These are phyloP conservation scores for Dactylellina haptotyla DNA, from an alignment of 2,329 filamentous ascomycete genomes.

Conservation along the genomic window DNA sequence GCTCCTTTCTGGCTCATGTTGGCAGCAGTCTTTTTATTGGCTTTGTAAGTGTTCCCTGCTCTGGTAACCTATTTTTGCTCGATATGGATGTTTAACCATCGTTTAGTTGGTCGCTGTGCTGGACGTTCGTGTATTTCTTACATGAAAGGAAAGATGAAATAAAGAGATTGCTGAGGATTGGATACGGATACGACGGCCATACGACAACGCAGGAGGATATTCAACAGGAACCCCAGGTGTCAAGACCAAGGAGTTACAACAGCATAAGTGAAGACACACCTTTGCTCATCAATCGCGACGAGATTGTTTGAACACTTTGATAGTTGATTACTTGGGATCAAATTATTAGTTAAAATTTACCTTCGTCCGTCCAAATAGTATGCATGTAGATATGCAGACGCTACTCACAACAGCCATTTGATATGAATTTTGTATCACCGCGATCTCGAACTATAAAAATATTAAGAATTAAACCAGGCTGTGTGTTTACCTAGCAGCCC, in stretches of 20 bases:
- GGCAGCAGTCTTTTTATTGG: neutral
- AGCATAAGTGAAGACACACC: conserved; percentile 27
- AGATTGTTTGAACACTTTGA: too few species aligned
- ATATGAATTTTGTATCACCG: too few species aligned
- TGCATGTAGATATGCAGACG: too few species aligned
- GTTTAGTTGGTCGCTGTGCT: conserved; percentile 25
- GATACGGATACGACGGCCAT: neutral
- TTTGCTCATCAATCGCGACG: conserved; percentile 37
- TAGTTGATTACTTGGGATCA: too few species aligned
- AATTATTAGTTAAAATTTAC: too few species aligned
- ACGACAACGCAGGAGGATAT: neutral
- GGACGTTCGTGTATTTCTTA: conserved; percentile 35
- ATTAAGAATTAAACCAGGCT: too few species aligned
- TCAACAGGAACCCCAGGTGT: too few species aligned
- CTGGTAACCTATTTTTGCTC: neutral
- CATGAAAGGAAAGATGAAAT: conserved; percentile 25
- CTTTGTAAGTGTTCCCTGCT: conserved; percentile 13
- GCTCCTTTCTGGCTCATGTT: neutral
- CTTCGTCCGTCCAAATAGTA: too few species aligned
- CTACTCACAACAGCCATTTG: too few species aligned
- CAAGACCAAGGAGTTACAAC: too few species aligned
- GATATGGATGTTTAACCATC: neutral
- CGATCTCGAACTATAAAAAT: too few species aligned
- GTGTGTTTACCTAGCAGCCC: too few species aligned
- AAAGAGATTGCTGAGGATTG: conserved; percentile 9